A percentile compares a stretch with the other conserved stretches of the same genome.
These are phyloP conservation scores for Xylaria sp. DNA, from an alignment of 2,329 filamentous ascomycete genomes.

Conservation along the genomic window DNA sequence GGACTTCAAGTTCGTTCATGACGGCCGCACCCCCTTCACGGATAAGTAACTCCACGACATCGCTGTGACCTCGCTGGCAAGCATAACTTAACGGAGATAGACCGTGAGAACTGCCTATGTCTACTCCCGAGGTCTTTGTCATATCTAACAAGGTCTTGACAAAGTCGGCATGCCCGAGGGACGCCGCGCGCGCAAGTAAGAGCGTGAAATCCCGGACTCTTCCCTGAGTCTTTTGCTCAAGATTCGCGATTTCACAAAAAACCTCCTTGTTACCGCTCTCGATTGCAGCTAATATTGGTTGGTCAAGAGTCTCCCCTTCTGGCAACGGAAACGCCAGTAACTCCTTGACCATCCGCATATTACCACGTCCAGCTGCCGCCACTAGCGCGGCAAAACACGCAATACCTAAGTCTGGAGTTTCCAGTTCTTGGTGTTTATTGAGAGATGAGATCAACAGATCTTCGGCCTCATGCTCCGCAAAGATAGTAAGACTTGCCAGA, in stretches of 20 bases:
- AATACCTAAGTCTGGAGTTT: neutral
- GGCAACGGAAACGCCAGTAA: neutral
- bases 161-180: neutral
- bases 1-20: neutral
- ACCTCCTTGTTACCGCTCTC: neutral
- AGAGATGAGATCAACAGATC: conserved; percentile 2
- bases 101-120: neutral
- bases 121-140: neutral
- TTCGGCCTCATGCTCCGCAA: conserved; percentile 7
- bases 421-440: neutral
- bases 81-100: neutral
- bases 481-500: conserved; percentile 16
- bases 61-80: neutral
- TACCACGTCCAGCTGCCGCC: neutral
- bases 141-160: neutral
- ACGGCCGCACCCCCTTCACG: neutral
- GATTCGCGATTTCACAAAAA: neutral
- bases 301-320: neutral
- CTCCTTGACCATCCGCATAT: neutral
- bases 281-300: neutral
- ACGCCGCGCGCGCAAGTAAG: neutral
- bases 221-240: neutral
- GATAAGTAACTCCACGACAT: conserved; percentile 1
- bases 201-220: conserved; percentile 1
- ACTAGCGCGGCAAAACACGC: conserved; percentile 2